These are phyloP conservation scores for Chrysanthemum lavandulifolium DNA, from an alignment of 129 eudicot species.

Conservation along the genomic window DNA sequence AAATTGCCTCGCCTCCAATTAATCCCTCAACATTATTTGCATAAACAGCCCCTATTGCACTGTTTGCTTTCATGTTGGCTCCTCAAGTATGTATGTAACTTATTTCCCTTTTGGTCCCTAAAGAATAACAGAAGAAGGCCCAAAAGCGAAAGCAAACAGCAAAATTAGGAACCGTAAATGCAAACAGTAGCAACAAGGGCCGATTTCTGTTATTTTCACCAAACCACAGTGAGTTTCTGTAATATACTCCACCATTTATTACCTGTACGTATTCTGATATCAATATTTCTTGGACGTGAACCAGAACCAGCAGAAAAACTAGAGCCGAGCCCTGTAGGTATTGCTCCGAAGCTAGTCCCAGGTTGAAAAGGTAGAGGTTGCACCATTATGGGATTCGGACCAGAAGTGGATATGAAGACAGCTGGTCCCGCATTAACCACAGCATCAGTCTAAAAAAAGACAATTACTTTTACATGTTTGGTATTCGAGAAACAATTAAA, in stretches of 20 bases:
- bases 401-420: constrained; percentile 66
- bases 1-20: no score
- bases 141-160: no score
- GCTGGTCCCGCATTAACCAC: constrained; percentile 87
- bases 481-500: neutral
- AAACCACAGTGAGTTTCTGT: no score
- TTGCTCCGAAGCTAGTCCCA: constrained; percentile 62
- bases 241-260: neutral
- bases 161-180: no score
- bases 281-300: constrained; percentile 71
- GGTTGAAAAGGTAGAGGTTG: constrained; percentile 83
- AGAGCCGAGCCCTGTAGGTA: constrained; percentile 45
- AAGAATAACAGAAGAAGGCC: no score
- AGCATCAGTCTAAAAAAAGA: constrained; percentile 55
- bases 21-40: no score
- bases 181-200: no score
- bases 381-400: constrained; percentile 80
- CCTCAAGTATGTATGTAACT: no score
- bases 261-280: constrained; percentile 88
- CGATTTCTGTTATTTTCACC: no score
- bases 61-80: no score
- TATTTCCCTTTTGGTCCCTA: no score
- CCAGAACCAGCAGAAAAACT: constrained; percentile 49
- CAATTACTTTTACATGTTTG: neutral
- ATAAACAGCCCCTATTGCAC: no score